These are phyloP conservation scores for Penium margaritaceum DNA, from an alignment of 139 green algal genomes.

Conservation along the genomic window DNA sequence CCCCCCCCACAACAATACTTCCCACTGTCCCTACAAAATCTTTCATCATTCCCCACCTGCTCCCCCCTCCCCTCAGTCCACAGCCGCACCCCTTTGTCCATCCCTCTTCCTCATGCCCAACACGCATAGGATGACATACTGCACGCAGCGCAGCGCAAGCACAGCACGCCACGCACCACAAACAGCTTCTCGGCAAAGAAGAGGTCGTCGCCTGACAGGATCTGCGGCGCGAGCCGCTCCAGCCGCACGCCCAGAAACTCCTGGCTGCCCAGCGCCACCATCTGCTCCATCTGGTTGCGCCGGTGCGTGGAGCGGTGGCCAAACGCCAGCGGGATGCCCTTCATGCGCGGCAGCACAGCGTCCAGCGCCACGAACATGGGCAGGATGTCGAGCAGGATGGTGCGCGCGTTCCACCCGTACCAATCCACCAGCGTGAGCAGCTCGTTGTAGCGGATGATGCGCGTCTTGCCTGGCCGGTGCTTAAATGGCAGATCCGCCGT, in stretches of 20 bases:
- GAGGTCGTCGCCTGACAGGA: slow-evolving; percentile 2
- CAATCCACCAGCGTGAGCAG: slow-evolving; percentile 1
- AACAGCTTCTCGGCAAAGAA: slow-evolving; percentile 27
- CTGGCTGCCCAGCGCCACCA: slow-evolving; percentile 4
- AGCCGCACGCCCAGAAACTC: slow-evolving; percentile 22
- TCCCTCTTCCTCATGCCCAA: too few species aligned
- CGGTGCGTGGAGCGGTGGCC: slow-evolving; percentile 1
- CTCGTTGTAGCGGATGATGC: not conserved
- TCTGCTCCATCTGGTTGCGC: slow-evolving; percentile 26
- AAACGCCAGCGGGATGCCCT: slow-evolving; percentile 18
- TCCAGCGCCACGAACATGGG: not conserved
- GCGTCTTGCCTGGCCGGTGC: not conserved
- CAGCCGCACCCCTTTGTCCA: not conserved
- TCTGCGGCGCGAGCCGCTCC: slow-evolving; percentile 19
- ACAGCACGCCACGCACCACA: slow-evolving; percentile 9
- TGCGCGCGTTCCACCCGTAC: not conserved
- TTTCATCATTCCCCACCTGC: not conserved
- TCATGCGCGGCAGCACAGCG: slow-evolving; percentile 1
- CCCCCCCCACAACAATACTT: too few species aligned
- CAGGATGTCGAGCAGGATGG: not conserved
- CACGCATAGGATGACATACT: too few species aligned
- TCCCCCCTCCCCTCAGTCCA: not conserved
- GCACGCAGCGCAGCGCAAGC: too few species aligned
- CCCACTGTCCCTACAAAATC: too few species aligned
- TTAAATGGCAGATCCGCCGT: not conserved